Percentiles rank a stretch among this genome's conserved stretches.
phyloP scores from a whole-genome alignment of 495 filamentous ascomycete genomes.

The Hypomontagnella monticulosa region DNA sequence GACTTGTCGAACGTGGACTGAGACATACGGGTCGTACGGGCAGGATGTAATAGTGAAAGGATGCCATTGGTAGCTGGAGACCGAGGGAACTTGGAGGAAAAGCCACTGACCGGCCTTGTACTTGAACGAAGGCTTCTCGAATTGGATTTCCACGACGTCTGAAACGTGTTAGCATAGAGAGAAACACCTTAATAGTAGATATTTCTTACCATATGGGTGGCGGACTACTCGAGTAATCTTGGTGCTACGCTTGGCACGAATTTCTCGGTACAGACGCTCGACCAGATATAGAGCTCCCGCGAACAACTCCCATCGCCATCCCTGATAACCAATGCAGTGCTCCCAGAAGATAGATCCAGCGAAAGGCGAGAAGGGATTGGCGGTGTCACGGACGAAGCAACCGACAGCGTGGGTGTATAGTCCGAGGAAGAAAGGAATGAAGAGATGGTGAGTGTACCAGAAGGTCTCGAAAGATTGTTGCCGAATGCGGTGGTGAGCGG shows the following conservation, averaged over 20 bases:
- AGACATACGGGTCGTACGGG: constrained; percentile 93
- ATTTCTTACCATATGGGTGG: constrained; percentile 88
- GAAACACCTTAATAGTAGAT: not conserved
- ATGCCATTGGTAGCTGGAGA: constrained; percentile 94
- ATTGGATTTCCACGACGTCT: constrained; percentile 98
- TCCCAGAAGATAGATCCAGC: constrained; percentile 83
- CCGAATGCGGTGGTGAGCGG: constrained; percentile 89
- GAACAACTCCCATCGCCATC: constrained; percentile 96
- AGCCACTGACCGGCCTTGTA: constrained; percentile 99
- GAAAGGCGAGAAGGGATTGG: constrained; percentile 80
- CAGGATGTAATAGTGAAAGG: constrained; percentile 99
- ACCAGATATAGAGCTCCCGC: constrained; percentile 85
- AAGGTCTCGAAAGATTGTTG: constrained; percentile 98
- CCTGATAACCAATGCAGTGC: constrained; percentile 94
- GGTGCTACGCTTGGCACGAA: constrained; percentile 80
- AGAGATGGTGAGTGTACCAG: constrained; percentile 99
- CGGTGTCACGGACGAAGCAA: constrained; percentile 90
- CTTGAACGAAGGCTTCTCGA: constrained; percentile 92
- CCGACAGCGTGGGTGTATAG: constrained; percentile 96
- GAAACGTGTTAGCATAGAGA: constrained; percentile 43
- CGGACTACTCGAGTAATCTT: constrained; percentile 93
- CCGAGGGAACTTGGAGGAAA: constrained; percentile 89
- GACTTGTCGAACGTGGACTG: constrained; percentile 93
- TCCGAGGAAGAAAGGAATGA: constrained; percentile 91
- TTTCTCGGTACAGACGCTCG: constrained; percentile 92